Evolutionary conservation across 352 stramenopile genomes (phyloP).

Genomic region (Globisporangium iwayamae): DNA sequence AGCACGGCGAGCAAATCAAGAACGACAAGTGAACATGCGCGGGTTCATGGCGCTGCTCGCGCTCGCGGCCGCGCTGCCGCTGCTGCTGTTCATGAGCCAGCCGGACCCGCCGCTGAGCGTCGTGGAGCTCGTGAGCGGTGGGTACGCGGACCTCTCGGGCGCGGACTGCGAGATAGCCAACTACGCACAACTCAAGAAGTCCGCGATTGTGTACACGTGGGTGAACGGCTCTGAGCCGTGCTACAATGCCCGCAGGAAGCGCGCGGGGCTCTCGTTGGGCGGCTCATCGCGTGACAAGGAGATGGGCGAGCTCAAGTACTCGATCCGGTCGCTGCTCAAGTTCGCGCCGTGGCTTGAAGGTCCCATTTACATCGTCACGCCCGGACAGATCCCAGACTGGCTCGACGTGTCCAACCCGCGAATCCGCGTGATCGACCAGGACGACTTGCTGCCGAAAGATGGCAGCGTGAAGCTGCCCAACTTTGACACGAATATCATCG

Average conservation of each 20-base stretch:
- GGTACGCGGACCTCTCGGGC: conserved; percentile 33
- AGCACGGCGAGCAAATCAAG: no score
- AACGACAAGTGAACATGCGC: conserved; percentile 20
- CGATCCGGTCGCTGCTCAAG: conserved; percentile 73
- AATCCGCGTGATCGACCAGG: conserved; percentile 72
- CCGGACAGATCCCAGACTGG: conserved; percentile 79
- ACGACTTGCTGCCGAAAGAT: conserved; percentile 64
- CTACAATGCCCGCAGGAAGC: conserved; percentile 63
- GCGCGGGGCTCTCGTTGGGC: conserved; percentile 47
- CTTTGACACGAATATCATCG: conserved; percentile 84
- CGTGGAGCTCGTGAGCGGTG: conserved; percentile 45
- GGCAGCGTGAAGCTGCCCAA: conserved; percentile 48
- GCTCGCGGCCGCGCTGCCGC: conserved; percentile 32
- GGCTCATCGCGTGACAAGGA: conserved; percentile 76
- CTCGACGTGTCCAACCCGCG: conserved; percentile 65
- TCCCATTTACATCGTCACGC: conserved; percentile 82
- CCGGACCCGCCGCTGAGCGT: conserved; percentile 46
- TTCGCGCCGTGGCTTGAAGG: conserved; percentile 77
- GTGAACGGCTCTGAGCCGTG: conserved; percentile 78
- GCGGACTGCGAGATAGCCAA: conserved; percentile 60
- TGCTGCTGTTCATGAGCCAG: conserved; percentile 51
- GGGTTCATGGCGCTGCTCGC: conserved; percentile 52
- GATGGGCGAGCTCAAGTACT: conserved; percentile 87
- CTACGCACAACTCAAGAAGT: conserved; percentile 54
- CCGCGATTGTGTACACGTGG: conserved; percentile 84